Evolutionary conservation across 805 yeast genomes (phyloP), one percentile per base, ranked within the genome.

Genomic region (Saturnispora dispora): DNA sequence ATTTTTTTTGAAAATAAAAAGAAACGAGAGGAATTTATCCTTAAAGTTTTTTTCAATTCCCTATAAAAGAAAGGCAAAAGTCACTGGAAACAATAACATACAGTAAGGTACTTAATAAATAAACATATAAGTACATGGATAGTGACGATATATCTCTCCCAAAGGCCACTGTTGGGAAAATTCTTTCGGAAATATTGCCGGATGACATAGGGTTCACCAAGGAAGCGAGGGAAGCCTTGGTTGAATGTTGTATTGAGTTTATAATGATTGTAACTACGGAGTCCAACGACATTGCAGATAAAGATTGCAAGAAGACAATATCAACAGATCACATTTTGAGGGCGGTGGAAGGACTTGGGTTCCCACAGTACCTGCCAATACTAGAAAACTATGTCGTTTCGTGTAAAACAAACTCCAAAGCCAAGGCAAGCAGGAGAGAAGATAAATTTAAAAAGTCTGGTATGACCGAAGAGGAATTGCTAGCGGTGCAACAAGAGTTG

Each of bases 221-320:
- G 58, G 98, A 93, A 57, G 95, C 97, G 2, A 75, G 97, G 52
- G 98, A 91, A 62, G 93, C 96, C 43, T 78, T 93, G 44, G 91
- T 95, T 43, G 97, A 93, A 64, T 91, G 96, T 66, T 89, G 97
- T 60, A 88, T 93, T 51, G 96, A 89, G 68, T 91, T 93, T 65
- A 84, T 93, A 54, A 91, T 93, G 95, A 88, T 91, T 53, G 72
- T 91, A 42, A 85, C 96, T 10, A 88, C 96, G 3, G 96, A 89
- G 69, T 84, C 91, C 51, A 90, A 91, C 61, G 98, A 93, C 55
- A 89, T 93, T 57, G 98, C 98, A 1, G 98, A 93, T 60, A 85
- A 85, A 60, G 99, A 93, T 64, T 82, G 95, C 50, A 93, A 93
- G 67, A 93, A 93, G 68, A 93, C 99, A 2, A 93, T 93, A 43